These are phyloP conservation scores for Podaxis sp. DNA, from an alignment of 768 basidiomycete genomes.

Conservation along the genomic window DNA sequence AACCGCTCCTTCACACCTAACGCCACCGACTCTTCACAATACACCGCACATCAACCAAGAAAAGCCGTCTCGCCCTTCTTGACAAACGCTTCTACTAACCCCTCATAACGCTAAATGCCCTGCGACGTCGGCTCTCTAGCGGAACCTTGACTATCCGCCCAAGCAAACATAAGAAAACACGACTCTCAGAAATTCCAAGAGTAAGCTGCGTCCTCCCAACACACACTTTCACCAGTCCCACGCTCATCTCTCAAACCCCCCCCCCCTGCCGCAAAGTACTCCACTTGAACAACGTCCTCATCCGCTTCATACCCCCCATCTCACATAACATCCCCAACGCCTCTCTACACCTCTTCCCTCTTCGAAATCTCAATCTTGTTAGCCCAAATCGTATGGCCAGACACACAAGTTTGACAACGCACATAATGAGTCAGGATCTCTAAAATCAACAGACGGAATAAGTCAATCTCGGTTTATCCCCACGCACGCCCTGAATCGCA, in stretches of 20 bases:
- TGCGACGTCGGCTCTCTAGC: conserved; percentile 58
- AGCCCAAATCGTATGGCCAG: background rate
- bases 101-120: conserved; percentile 37
- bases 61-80: conserved; percentile 42
- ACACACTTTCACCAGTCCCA: conserved; percentile 40
- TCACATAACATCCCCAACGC: conserved; percentile 40
- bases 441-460: conserved; percentile 48
- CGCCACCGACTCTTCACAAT: background rate
- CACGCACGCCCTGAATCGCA: conserved; percentile 52
- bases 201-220: conserved; percentile 51
- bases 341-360: no score
- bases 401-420: conserved; percentile 24
- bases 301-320: conserved; percentile 46
- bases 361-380: conserved; percentile 36
- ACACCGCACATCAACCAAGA: conserved; percentile 18
- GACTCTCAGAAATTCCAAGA: conserved; percentile 39
- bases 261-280: no score
- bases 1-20: no score
- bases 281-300: conserved; percentile 55
- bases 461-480: conserved; percentile 44
- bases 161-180: background rate
- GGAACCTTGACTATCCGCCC: background rate
- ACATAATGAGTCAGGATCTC: conserved; percentile 52
- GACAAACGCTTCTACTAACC: conserved; percentile 45
- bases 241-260: conserved; percentile 41